Evolutionary conservation across 768 basidiomycete genomes (phyloP).

Genomic region (Macrolepiota fuliginosa): DNA sequence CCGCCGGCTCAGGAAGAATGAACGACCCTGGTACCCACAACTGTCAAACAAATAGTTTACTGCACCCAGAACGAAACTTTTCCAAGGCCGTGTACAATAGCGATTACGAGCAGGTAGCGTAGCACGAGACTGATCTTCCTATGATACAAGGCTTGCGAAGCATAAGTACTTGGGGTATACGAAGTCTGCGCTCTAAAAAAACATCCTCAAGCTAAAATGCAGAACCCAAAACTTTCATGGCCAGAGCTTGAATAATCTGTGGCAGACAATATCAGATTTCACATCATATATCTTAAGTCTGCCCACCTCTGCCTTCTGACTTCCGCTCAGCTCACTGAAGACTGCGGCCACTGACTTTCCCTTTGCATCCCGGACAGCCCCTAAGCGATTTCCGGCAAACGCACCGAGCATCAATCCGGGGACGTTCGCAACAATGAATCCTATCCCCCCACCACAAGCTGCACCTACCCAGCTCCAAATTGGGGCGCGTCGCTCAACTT

Average conservation of each 20-base stretch:
- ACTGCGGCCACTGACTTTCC: slow-evolving; percentile 91
- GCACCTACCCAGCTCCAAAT: slow-evolving; percentile 81
- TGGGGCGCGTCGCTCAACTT: slow-evolving; percentile 67
- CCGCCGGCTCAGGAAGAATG: neutral
- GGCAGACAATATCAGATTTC: neutral
- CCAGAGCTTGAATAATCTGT: slow-evolving; percentile 78
- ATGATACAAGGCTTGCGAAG: neutral
- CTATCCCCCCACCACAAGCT: slow-evolving; percentile 65
- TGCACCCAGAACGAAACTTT: neutral
- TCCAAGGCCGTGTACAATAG: neutral
- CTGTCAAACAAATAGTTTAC: neutral
- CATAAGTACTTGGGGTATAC: neutral
- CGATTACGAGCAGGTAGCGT: neutral
- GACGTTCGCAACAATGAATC: slow-evolving; percentile 69
- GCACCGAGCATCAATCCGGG: slow-evolving; percentile 87
- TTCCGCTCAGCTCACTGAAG: slow-evolving; percentile 70
- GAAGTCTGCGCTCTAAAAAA: neutral
- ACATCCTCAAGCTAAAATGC: slow-evolving; percentile 28
- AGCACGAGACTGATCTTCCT: neutral
- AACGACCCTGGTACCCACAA: neutral
- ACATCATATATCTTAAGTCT: neutral
- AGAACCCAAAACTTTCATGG: slow-evolving; percentile 79
- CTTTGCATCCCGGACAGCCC: slow-evolving; percentile 91
- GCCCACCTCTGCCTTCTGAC: slow-evolving; percentile 85
- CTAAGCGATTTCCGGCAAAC: slow-evolving; percentile 85